Evolutionary conservation across 768 basidiomycete species (phyloP).

Genomic region (Termitomyces sp.): DNA sequence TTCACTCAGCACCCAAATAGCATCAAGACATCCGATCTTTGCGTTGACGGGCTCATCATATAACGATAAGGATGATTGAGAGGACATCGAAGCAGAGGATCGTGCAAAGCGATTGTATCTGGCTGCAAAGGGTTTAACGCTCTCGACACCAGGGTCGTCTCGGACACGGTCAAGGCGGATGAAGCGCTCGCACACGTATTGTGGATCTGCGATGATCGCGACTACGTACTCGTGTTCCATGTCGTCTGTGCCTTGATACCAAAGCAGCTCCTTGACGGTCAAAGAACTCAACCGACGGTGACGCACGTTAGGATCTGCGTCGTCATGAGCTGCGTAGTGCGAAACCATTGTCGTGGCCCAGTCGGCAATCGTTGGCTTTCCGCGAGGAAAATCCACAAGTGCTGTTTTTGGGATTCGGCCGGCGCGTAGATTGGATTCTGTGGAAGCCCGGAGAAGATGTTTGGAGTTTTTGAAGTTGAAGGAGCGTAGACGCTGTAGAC

Average conservation of each 20-base stretch:
- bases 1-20: slow-evolving; percentile 10
- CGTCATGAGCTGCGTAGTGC: slow-evolving; percentile 9
- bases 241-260: slow-evolving; percentile 7
- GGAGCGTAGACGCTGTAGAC: slow-evolving; percentile 11
- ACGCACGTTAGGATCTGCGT: slow-evolving; percentile 4
- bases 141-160: slow-evolving; percentile 5
- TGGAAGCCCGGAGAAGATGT: slow-evolving; percentile 7
- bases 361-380: slow-evolving; percentile 7
- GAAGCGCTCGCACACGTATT: slow-evolving; percentile 8
- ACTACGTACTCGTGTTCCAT: slow-evolving; percentile 13
- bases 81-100: slow-evolving; percentile 5
- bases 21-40: not conserved
- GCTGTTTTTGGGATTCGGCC: slow-evolving; percentile 3
- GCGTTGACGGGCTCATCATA: not conserved
- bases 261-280: slow-evolving; percentile 9
- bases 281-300: slow-evolving; percentile 8
- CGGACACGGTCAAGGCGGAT: slow-evolving; percentile 10
- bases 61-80: slow-evolving; percentile 7
- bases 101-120: not conserved
- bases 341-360: slow-evolving; percentile 9
- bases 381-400: slow-evolving; percentile 8
- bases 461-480: slow-evolving; percentile 9
- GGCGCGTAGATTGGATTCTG: not conserved
- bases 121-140: not conserved
- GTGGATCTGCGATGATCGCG: slow-evolving; percentile 10